These are phyloP conservation scores for Fusarium euwallaceae DNA, from an alignment of 2,329 filamentous ascomycete species.

Conservation along the genomic window DNA sequence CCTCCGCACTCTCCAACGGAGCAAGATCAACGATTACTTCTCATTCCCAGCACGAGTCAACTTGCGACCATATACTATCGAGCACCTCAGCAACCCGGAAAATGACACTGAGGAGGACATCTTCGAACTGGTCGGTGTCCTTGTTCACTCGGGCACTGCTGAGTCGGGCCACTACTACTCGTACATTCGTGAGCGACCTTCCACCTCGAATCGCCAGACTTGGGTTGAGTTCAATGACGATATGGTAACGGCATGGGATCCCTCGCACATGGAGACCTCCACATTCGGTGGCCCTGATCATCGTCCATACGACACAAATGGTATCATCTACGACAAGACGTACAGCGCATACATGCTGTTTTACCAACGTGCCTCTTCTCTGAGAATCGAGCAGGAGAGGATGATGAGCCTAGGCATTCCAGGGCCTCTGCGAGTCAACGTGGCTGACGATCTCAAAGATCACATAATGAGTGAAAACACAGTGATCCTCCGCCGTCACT, in stretches of 20 bases:
- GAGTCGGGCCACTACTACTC: conserved; percentile 98
- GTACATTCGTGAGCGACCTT: conserved; percentile 85
- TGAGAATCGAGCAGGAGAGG: conserved; percentile 66
- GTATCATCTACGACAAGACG: conserved; percentile 72
- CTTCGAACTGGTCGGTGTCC: conserved; percentile 94
- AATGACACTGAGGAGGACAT: conserved; percentile 73
- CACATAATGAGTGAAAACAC: conserved; percentile 81
- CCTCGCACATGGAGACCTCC: conserved; percentile 76
- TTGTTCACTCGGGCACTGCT: conserved; percentile 92
- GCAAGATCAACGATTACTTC: conserved; percentile 97
- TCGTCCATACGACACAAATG: conserved; percentile 61
- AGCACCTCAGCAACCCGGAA: conserved; percentile 77
- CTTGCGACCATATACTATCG: conserved; percentile 91
- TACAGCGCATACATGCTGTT: conserved; percentile 98
- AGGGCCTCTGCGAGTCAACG: conserved; percentile 56
- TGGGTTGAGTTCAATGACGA: conserved; percentile 98
- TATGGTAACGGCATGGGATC: conserved; percentile 82
- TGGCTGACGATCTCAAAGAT: conserved; percentile 63
- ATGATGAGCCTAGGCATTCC: conserved; percentile 52
- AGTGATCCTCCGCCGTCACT: conserved; percentile 79
- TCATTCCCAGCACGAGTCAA: conserved; percentile 87
- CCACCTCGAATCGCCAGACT: conserved; percentile 58
- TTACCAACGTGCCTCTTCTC: conserved; percentile 83
- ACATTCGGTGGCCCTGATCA: conserved; percentile 84
- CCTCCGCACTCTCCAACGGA: conserved; percentile 79